phyloP scores from a whole-genome alignment of 345 rosid species.

The Geranium brycei region DNA sequence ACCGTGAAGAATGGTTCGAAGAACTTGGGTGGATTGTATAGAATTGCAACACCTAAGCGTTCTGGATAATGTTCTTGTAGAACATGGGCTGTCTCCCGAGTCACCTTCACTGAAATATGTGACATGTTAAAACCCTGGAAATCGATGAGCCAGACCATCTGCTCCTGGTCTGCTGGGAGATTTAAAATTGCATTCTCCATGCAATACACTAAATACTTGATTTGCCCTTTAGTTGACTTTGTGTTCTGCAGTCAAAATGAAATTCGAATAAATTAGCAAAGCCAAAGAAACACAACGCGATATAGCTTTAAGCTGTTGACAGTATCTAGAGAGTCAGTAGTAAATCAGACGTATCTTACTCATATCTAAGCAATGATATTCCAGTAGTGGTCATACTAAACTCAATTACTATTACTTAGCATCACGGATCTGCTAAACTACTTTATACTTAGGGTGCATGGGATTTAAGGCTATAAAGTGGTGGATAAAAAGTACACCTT shows the following conservation, averaged over 20 bases:
- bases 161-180: slow-evolving; percentile 61
- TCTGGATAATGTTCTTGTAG: slow-evolving; percentile 90
- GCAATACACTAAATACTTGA: slow-evolving; percentile 77
- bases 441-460: no score
- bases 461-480: no score
- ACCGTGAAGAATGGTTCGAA: slow-evolving; percentile 92
- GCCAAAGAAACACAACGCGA: slow-evolving; percentile 5
- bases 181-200: slow-evolving; percentile 90
- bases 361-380: no score
- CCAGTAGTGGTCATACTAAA: background rate
- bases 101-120: slow-evolving; percentile 61
- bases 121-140: slow-evolving; percentile 63
- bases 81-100: slow-evolving; percentile 73
- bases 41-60: slow-evolving; percentile 63
- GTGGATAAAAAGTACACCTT: no score
- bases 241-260: slow-evolving; percentile 52
- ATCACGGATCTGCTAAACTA: no score
- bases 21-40: slow-evolving; percentile 84
- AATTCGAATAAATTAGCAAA: slow-evolving; percentile 5
- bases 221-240: slow-evolving; percentile 79
- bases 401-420: no score
- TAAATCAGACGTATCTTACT: background rate
- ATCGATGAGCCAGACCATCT: slow-evolving; percentile 90
- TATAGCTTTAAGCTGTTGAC: background rate
- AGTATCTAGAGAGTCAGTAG: background rate